Conservation (phyloP, 176 grass and related monocot genomes). For the Lolium rigidum region DNA sequence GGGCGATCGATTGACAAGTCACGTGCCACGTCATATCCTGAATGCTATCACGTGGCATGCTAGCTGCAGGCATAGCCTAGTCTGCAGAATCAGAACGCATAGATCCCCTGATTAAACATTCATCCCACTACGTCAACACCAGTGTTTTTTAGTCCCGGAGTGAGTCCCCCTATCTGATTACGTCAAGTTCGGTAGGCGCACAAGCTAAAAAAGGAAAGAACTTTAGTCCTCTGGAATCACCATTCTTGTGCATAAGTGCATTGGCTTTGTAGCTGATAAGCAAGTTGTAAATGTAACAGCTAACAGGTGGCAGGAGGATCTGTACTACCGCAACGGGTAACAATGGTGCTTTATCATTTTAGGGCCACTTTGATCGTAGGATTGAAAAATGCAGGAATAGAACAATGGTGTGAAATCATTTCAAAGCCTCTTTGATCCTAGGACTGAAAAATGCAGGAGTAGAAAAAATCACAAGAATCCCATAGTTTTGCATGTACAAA, state of each 20-base stretch:
- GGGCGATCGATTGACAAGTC: slow-evolving; percentile 24
- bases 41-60: not conserved
- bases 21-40: not conserved
- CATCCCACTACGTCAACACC: not conserved
- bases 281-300: not conserved
- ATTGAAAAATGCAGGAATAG: too few relatives aligned
- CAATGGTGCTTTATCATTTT: not conserved
- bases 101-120: not conserved
- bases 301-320: not conserved
- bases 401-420: too few relatives aligned
- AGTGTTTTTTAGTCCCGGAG: not conserved
- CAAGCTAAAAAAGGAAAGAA: slow-evolving; percentile 25
- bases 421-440: too few relatives aligned
- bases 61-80: not conserved
- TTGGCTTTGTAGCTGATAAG: not conserved
- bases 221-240: not conserved
- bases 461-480: too few relatives aligned
- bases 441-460: too few relatives aligned
- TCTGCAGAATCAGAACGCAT: not conserved
- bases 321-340: not conserved
- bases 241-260: not conserved
- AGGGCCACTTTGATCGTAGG: too few relatives aligned
- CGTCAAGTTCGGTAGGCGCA: slow-evolving; percentile 40
- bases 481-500: too few relatives aligned
- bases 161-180: not conserved